Evolutionary conservation across 2,329 filamentous ascomycete species (phyloP).

Genomic region (Pseudogymnoascus sp.): DNA sequence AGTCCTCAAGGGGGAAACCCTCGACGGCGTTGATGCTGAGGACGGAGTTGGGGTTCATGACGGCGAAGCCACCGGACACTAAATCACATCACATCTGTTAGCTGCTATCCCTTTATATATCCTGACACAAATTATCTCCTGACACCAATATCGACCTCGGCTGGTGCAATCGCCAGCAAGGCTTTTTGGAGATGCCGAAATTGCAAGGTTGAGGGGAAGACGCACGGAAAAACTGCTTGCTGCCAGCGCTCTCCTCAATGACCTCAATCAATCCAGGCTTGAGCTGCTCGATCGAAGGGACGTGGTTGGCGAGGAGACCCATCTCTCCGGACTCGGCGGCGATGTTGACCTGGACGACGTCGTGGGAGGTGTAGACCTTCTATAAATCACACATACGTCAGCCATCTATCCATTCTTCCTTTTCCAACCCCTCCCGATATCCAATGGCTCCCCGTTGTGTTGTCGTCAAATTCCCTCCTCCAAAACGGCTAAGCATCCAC

Average conservation of each 20-base stretch:
- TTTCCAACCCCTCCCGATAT: constrained; percentile 12
- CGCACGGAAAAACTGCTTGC: constrained; percentile 98
- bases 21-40: constrained; percentile 98
- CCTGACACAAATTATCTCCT: not conserved
- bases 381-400: constrained; percentile 34
- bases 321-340: constrained; percentile 97
- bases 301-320: constrained; percentile 98
- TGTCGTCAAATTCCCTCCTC: not conserved
- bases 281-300: constrained; percentile 97
- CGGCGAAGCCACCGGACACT: constrained; percentile 96
- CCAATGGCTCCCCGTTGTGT: not conserved
- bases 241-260: constrained; percentile 79
- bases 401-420: constrained; percentile 26
- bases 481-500: not conserved
- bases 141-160: not conserved
- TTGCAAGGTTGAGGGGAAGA: too few species aligned
- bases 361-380: constrained; percentile 63
- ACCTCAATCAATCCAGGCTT: constrained; percentile 94
- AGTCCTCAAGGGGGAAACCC: constrained; percentile 90
- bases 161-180: not conserved
- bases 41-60: constrained; percentile 88
- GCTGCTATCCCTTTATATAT: not conserved
- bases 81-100: constrained; percentile 11
- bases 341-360: constrained; percentile 93
- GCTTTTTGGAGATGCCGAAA: too few species aligned